Base-by-base conservation (phyloP, 164 flowering plant genomes). In the Macadamia integrifolia region DNA sequence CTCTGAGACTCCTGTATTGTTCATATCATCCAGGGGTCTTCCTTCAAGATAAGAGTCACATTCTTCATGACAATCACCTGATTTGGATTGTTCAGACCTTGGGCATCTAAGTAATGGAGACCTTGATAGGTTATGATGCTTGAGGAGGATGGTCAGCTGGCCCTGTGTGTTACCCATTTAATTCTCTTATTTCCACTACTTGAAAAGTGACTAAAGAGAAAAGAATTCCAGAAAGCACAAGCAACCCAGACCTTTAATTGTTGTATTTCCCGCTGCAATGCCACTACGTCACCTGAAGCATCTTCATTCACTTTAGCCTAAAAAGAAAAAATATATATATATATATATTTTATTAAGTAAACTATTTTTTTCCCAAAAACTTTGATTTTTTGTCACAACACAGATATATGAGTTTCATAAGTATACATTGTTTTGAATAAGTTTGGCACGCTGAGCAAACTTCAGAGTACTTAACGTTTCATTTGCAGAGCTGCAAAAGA, bases 281-380 rank as follows among this genome's bases (percentile, higher is more conserved):
- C 87, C 59, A 70, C 66, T 12, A 90, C 85, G 72, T 90, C 90
- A 59, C 91, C 94, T 6, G 94, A 88, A 73, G 96, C 88, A 82
- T 87, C 94, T 81, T 92, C 98, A 73, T 92, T 92, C 61, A 90
- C 92, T 75, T 82, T 86, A 61, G 98, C 98, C 98, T 92, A 68
- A 10, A 58, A 46, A 66, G 56, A 35, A n/a, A 28, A 58, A n/a
- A 23, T 66, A 46, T 6, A 32, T 57, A 42, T 11, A 70, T 44
- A 48, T 23, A 23, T 23, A 23, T 23, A 23, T 23, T 23, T 23
- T 35, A 35, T 35, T 35, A 53, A 58, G 13, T 9, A 32, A 60
- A 53, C 9, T 10, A 23, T 61, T 46, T 53, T 60, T 46, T 46
- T 11, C 13, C 13, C 50, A 46, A 46, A 4, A 14, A 23, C 40